Evolutionary conservation across 805 yeast species (phyloP).

Genomic region (Pichia cabralensis): DNA sequence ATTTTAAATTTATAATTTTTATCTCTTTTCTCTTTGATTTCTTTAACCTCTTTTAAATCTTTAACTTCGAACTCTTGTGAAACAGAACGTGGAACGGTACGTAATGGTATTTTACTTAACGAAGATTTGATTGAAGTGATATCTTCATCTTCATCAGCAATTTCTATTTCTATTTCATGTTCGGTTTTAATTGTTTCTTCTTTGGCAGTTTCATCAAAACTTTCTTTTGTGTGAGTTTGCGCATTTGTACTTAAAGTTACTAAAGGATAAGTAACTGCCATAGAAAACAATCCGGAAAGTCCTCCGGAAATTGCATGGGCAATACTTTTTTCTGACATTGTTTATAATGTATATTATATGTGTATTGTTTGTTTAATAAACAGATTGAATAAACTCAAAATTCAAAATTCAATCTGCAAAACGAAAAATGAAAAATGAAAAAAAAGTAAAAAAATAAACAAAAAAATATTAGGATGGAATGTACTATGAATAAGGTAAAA

Average conservation of each 20-base stretch:
- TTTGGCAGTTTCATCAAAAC: not conserved
- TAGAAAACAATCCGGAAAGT: constrained; percentile 81
- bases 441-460: too few species aligned
- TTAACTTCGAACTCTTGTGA: not conserved
- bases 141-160: constrained; percentile 4
- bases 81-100: constrained; percentile 2
- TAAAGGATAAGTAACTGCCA: constrained; percentile 83
- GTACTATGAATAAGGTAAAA: too few species aligned
- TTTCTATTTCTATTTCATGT: constrained; percentile 14
- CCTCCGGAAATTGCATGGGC: constrained; percentile 96
- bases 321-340: constrained; percentile 26
- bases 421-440: too few species aligned
- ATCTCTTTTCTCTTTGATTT: not conserved
- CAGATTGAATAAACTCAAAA: too few species aligned
- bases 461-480: too few species aligned
- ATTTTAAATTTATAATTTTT: not conserved
- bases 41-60: not conserved
- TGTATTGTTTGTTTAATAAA: too few species aligned
- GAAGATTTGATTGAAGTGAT: not conserved
- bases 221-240: constrained; percentile 42
- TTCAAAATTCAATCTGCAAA: not conserved
- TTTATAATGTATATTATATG: too few species aligned
- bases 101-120: constrained; percentile 6
- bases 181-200: not conserved
- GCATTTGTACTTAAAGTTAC: constrained; percentile 82